Base-by-base conservation (phyloP, 2,329 filamentous ascomycete species). In the Botrytis aclada region DNA sequence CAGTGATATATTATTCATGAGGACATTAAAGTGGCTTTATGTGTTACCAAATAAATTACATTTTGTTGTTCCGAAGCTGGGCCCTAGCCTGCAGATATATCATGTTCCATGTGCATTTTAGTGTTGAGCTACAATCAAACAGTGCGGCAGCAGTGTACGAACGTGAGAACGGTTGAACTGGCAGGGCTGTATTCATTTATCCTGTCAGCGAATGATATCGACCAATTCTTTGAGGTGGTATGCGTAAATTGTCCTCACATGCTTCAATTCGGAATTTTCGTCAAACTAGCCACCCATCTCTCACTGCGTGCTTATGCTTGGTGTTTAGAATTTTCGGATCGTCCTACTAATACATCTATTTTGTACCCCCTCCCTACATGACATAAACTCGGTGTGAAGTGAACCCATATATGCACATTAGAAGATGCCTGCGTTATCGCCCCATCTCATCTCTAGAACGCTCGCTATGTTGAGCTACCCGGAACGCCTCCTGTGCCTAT, bases 361-460 rank as follows among this genome's bases (percentile, higher is more conserved):
- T 71, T 54, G 47, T 56, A 67, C 29, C 34, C 41, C 51, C 45
- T 66, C 47, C 29, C 45, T 71, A 37, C 70, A 71, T 58, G 29
- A 39, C 70, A 72, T 67, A 72, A 69, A 72, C 54, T 72, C 70
- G 62, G 63, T 67, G 70, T 72, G 63, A 45, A 69, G 34, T 72
- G 51, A 60, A 64, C 41, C 65, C 47, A 39, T 72, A 60, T 34
- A 39, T 72, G 34, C 54, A 51, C 39, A 69, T 69, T 61, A 69
- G 56, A 39, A 51, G 51, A 51, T 64, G 67, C 66, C 51, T 65
- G 69, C 58, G 61, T 72, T 61, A 69, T 69, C 65, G 65, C 37
- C 18, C 47, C 32, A 51, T 70, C 37, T 58, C 58, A 45, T 61
- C 62, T 72, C 63, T 72, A 61, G 60, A 61, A 45, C 47, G 25